Percentiles rank a stretch among this genome's conserved stretches.
These are phyloP conservation scores for Magnolia officinalis DNA, from an alignment of 164 flowering plant species.

Conservation along the genomic window DNA sequence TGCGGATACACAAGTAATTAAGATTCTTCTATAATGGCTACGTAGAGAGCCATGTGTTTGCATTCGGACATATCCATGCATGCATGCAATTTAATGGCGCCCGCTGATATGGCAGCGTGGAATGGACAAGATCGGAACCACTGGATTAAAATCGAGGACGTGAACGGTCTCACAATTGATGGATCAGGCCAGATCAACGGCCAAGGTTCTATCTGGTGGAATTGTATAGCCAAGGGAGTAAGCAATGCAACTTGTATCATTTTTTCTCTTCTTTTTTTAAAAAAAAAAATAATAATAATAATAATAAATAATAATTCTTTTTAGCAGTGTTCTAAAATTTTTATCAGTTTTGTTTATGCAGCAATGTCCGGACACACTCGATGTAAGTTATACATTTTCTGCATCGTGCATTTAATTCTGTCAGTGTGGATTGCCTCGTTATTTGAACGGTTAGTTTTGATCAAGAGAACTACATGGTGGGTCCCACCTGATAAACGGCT, in stretches of 20 bases:
- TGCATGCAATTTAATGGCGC: background rate
- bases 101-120: background rate
- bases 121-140: background rate
- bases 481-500: too few species aligned
- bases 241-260: background rate
- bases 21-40: too few species aligned
- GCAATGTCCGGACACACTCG: background rate
- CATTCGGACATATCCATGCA: too few species aligned
- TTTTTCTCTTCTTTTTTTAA: too few species aligned
- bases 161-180: background rate
- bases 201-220: background rate
- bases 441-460: constrained; percentile 24
- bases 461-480: too few species aligned
- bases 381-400: background rate
- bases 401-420: too few species aligned
- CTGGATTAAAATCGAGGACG: background rate
- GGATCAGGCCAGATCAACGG: constrained; percentile 1
- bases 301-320: too few species aligned
- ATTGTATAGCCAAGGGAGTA: background rate
- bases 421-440: too few species aligned
- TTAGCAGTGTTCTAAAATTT: too few species aligned
- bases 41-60: too few species aligned
- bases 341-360: background rate
- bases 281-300: too few species aligned
- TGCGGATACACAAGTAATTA: too few species aligned